phyloP scores from a whole-genome alignment of 495 filamentous ascomycete species.

The Podospora anserina region DNA sequence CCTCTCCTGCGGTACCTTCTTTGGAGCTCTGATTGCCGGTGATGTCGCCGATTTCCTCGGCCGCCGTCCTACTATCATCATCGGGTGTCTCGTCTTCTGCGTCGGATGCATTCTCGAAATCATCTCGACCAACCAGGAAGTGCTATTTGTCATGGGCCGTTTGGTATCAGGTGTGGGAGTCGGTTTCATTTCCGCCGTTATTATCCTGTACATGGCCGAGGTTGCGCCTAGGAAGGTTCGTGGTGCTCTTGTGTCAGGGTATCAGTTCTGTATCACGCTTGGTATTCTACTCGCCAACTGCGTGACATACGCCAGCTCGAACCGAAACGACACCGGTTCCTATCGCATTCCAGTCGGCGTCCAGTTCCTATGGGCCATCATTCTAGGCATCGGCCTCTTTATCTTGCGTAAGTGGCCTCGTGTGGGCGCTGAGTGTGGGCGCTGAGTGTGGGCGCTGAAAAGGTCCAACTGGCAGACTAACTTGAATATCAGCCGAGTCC shows the following conservation, averaged over 20 bases:
- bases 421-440: neutral
- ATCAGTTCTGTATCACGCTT: conserved; percentile 75
- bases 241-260: conserved; percentile 69
- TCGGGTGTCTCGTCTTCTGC: conserved; percentile 60
- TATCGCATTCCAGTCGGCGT: conserved; percentile 71
- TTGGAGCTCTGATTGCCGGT: conserved; percentile 67
- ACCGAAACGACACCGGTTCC: conserved; percentile 60
- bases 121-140: conserved; percentile 34
- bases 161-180: conserved; percentile 68
- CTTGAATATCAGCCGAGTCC: conserved; percentile 58
- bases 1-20: conserved; percentile 71
- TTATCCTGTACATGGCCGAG: conserved; percentile 75
- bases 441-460: neutral
- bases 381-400: conserved; percentile 59
- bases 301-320: conserved; percentile 64
- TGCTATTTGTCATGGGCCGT: conserved; percentile 60
- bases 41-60: conserved; percentile 67
- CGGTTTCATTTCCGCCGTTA: conserved; percentile 68
- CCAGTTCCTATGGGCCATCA: conserved; percentile 67
- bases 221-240: conserved; percentile 61
- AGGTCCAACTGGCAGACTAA: neutral
- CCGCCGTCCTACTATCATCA: conserved; percentile 63
- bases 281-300: conserved; percentile 70
- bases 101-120: conserved; percentile 63
- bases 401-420: conserved; percentile 46